These are phyloP conservation scores for Debaryomycetaceae sp. DNA, from an alignment of 1,139 yeast genomes.

Conservation along the genomic window DNA sequence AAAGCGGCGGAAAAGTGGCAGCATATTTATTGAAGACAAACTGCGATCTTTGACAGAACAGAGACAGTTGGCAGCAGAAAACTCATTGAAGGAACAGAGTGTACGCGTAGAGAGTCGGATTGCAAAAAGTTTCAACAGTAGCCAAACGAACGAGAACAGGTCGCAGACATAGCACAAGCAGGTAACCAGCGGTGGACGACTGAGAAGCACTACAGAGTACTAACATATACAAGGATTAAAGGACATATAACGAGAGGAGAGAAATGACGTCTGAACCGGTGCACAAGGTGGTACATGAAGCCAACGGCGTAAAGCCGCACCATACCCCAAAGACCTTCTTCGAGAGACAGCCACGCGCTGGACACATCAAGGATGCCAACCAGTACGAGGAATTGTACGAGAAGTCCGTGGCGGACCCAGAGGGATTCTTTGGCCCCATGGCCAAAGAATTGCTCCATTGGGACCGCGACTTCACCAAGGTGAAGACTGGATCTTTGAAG, in stretches of 20 bases:
- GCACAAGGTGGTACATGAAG: constrained; percentile 73
- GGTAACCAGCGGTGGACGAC: background rate
- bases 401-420: constrained; percentile 79
- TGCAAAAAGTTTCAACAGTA: background rate
- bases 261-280: constrained; percentile 15
- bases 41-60: too few species aligned
- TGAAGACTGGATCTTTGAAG: constrained; percentile 66
- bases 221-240: background rate
- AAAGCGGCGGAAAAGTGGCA: too few species aligned
- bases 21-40: too few species aligned
- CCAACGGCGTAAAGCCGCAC: constrained; percentile 60
- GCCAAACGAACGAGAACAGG: too few species aligned
- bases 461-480: constrained; percentile 80
- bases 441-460: constrained; percentile 79
- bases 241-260: constrained; percentile 15
- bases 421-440: constrained; percentile 75
- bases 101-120: background rate
- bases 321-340: constrained; percentile 74
- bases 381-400: constrained; percentile 72
- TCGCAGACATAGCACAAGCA: too few species aligned
- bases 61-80: background rate
- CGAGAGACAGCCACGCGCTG: constrained; percentile 63
- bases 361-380: constrained; percentile 50
- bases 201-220: background rate
- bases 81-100: background rate